phyloP scores from a whole-genome alignment of 192 early-diverging fungal genomes.

The Pilobolus umbonatus region DNA sequence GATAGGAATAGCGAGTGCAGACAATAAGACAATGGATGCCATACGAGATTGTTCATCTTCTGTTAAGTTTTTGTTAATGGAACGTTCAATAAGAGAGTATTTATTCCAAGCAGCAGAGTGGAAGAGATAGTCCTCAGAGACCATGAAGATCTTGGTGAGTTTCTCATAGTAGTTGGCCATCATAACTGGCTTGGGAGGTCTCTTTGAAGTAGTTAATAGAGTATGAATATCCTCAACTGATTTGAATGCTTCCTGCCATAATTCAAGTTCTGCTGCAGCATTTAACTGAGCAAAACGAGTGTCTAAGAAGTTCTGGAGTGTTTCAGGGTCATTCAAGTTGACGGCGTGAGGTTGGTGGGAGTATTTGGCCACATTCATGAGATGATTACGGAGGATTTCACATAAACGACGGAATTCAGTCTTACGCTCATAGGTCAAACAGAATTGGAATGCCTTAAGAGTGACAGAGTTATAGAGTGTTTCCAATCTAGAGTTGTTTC shows the following conservation, averaged over 20 bases:
- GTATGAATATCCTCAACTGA: conserved; percentile 97
- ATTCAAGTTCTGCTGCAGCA: conserved; percentile 92
- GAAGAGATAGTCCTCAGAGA: conserved; percentile 97
- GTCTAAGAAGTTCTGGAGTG: conserved; percentile 94
- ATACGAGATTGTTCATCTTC: conserved; percentile 86
- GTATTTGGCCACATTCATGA: conserved; percentile 88
- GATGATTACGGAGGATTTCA: conserved; percentile 92
- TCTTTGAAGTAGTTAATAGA: conserved; percentile 85
- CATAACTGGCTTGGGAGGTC: conserved; percentile 88
- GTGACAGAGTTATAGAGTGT: conserved; percentile 88
- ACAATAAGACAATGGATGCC: conserved; percentile 89
- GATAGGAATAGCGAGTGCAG: conserved; percentile 94
- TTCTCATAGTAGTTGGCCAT: conserved; percentile 99
- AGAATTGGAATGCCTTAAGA: conserved; percentile 94
- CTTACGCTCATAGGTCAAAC: conserved; percentile 90
- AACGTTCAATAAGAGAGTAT: conserved; percentile 74
- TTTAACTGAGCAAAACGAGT: conserved; percentile 95
- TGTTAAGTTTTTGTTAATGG: conserved; percentile 71
- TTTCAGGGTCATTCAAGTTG: conserved; percentile 94
- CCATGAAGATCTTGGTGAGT: conserved; percentile 93
- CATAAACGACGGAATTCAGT: conserved; percentile 98
- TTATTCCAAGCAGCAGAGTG: conserved; percentile 96
- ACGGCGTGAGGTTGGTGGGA: conserved; percentile 89
- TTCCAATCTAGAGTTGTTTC: conserved; percentile 96
- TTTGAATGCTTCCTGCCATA: conserved; percentile 99